Percentiles rank a stretch among this genome's conserved stretches.
These are phyloP conservation scores for Chrysoporthe austroafricana DNA, from an alignment of 2,329 filamentous ascomycete genomes.

Conservation along the genomic window DNA sequence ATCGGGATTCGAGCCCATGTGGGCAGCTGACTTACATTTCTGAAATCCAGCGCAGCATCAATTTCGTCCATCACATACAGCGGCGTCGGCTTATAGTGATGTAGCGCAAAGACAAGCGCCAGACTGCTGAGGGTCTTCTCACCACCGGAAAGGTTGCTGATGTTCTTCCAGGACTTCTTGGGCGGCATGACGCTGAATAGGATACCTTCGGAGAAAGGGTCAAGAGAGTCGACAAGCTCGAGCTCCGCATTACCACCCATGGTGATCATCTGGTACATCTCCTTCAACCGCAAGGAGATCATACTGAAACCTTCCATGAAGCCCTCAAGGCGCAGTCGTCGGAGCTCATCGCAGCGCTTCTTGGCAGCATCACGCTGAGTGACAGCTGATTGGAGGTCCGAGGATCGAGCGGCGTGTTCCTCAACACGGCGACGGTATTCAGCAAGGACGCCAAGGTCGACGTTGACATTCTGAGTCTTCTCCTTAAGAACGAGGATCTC, in stretches of 20 bases:
- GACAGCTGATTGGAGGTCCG: slow-evolving; percentile 80
- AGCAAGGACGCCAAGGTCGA: slow-evolving; percentile 79
- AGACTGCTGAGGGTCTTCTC: slow-evolving; percentile 95
- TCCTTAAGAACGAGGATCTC: slow-evolving; percentile 67
- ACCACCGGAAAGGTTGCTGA: slow-evolving; percentile 90
- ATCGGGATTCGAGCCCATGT: neutral
- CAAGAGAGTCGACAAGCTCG: slow-evolving; percentile 92
- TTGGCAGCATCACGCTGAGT: slow-evolving; percentile 82
- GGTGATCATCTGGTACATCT: slow-evolving; percentile 99
- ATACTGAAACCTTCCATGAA: slow-evolving; percentile 98
- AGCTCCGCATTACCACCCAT: slow-evolving; percentile 99
- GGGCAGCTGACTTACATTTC: slow-evolving; percentile 74
- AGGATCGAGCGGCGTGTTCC: slow-evolving; percentile 55
- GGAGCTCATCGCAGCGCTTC: slow-evolving; percentile 88
- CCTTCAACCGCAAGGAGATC: slow-evolving; percentile 93
- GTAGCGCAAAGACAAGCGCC: slow-evolving; percentile 94
- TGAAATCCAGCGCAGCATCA: slow-evolving; percentile 94
- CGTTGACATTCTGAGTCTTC: slow-evolving; percentile 79
- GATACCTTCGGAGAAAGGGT: slow-evolving; percentile 96
- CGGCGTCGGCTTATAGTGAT: slow-evolving; percentile 97
- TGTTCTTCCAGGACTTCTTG: slow-evolving; percentile 99
- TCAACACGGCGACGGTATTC: slow-evolving; percentile 46
- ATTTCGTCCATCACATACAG: slow-evolving; percentile 99
- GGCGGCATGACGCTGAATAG: slow-evolving; percentile 98
- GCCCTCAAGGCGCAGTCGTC: slow-evolving; percentile 85